Conservation (phyloP, 139 green algal genomes). For the Micromonas commoda region DNA sequence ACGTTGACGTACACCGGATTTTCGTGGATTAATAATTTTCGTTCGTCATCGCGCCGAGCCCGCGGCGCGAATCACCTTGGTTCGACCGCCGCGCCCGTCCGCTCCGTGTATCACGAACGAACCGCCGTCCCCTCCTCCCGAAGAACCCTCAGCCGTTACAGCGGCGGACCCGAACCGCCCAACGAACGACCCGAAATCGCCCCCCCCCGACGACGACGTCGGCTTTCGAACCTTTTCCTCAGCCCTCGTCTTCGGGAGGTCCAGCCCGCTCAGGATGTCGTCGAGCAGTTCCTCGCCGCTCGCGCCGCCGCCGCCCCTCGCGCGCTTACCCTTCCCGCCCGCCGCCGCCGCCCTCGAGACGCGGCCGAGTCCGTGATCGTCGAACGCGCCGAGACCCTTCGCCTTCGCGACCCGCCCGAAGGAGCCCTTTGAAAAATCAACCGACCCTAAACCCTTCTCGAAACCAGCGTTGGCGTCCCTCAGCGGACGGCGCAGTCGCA, state of each 20-base stretch:
- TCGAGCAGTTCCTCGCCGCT: background rate
- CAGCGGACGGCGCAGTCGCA: too few species aligned
- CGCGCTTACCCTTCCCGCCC: background rate
- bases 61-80: slow-evolving; percentile 4
- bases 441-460: too few species aligned
- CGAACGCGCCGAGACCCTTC: background rate
- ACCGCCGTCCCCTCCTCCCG: background rate
- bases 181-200: background rate
- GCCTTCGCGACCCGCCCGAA: too few species aligned
- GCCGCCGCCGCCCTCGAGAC: background rate
- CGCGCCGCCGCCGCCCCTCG: too few species aligned
- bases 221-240: background rate
- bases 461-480: too few species aligned
- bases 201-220: background rate
- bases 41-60: too few species aligned
- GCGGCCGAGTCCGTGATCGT: background rate
- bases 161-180: background rate
- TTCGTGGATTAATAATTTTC: too few species aligned
- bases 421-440: too few species aligned
- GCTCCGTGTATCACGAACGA: slow-evolving; percentile 12
- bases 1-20: too few species aligned
- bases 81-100: background rate
- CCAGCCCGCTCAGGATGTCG: background rate
- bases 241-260: background rate
- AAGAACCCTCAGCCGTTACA: too few species aligned